A percentile compares a stretch with the other conserved stretches of the same genome.
These are phyloP conservation scores for Glebionis coronaria DNA, from an alignment of 129 eudicot genomes.

Conservation along the genomic window DNA sequence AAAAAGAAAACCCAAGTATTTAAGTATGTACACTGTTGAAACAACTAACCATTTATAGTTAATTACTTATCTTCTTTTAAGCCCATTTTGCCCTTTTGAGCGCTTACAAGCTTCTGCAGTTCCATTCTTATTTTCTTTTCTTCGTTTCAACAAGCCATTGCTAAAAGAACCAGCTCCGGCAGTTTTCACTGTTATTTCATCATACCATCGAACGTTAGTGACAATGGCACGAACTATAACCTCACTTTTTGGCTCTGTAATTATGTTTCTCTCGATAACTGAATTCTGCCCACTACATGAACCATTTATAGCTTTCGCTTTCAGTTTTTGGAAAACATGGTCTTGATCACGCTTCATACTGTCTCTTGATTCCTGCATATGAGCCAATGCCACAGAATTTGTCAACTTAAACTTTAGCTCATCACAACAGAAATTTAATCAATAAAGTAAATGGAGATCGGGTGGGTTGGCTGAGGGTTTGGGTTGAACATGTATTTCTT, in stretches of 20 bases:
- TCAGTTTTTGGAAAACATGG: constrained; percentile 46
- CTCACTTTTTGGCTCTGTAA: constrained; percentile 49
- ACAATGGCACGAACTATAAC: constrained; percentile 48
- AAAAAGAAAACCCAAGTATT: constrained; percentile 4
- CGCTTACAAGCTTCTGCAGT: constrained; percentile 35
- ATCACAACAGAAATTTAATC: neutral
- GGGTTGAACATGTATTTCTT: neutral
- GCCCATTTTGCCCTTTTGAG: constrained; percentile 40
- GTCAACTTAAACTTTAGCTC: neutral
- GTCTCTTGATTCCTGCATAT: constrained; percentile 49
- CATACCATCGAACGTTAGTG: constrained; percentile 55
- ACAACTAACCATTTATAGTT: neutral
- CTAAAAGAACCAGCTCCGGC: constrained; percentile 29
- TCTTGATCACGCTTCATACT: constrained; percentile 49
- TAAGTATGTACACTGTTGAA: constrained; percentile 31
- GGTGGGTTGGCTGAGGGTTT: constrained; percentile 1
- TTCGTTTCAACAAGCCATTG: constrained; percentile 46
- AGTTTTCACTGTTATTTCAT: constrained; percentile 32
- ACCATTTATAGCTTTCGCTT: constrained; percentile 43
- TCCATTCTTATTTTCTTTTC: constrained; percentile 28
- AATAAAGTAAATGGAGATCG: neutral
- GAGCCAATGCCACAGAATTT: constrained; percentile 6
- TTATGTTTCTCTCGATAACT: constrained; percentile 47
- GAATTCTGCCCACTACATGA: constrained; percentile 62
- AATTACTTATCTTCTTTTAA: constrained; percentile 21